A percentile compares a stretch with the other conserved stretches of the same genome.
Conservation (phyloP, 2,329 filamentous ascomycete species). For the Ambrosiella cleistominuta region DNA sequence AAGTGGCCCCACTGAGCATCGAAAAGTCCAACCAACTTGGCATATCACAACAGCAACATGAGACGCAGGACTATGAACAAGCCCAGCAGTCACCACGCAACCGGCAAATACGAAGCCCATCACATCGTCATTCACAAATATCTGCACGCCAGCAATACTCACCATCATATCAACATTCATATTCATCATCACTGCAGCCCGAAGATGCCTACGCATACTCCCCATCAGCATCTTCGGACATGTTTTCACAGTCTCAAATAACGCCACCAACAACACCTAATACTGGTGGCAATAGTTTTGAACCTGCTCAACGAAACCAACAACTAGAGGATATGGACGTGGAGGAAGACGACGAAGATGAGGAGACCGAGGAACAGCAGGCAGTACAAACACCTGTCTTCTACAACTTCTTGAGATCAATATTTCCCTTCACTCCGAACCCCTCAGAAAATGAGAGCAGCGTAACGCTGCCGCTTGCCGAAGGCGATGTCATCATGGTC, state of each 20-base stretch:
- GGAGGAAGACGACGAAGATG: conserved; percentile 19
- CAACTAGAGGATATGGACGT: neutral
- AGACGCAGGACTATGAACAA: neutral
- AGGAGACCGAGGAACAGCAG: conserved; percentile 13
- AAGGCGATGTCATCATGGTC: conserved; percentile 82
- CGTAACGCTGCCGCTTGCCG: conserved; percentile 72
- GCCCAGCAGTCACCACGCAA: neutral
- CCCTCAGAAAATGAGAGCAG: conserved; percentile 64
- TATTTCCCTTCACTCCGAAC: conserved; percentile 77
- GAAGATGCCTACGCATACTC: conserved; percentile 16
- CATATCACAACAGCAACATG: conserved; percentile 2
- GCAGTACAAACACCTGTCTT: conserved; percentile 45
- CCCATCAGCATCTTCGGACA: conserved; percentile 19
- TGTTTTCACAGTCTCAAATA: conserved; percentile 42
- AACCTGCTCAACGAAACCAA: conserved; percentile 14
- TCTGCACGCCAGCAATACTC: neutral
- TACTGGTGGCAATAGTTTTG: conserved; percentile 43
- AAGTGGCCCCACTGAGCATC: conserved; percentile 42
- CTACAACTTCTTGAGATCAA: conserved; percentile 86
- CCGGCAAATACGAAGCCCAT: neutral
- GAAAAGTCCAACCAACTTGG: conserved; percentile 22
- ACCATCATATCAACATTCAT: neutral
- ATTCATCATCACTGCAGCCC: conserved; percentile 1
- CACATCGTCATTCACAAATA: neutral
- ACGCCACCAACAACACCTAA: conserved; percentile 63